Base-by-base conservation (phyloP, 169 alveolate species). In the Fabrea salina region DNA sequence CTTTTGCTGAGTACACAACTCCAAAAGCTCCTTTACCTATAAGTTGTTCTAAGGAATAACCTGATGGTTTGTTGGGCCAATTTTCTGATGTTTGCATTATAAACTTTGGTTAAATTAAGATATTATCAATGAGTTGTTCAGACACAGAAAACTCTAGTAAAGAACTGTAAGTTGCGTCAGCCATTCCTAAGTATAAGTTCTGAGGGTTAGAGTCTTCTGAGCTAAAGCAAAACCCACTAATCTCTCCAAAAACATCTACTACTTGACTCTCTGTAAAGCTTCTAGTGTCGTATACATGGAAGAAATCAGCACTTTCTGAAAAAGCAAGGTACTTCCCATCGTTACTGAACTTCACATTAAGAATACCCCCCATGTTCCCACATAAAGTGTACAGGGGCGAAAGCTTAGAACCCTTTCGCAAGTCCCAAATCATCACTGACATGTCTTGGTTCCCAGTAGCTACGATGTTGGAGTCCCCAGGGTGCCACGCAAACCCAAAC, bases 301-400 rank as follows among this genome's bases (percentile, higher is more conserved):
- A 16, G 33, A 40, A 67, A 43, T 67, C 78, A 41, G 78, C 78
- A 43, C 61, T 41, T 43, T 67, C 78, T 19, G 30, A 11, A 67
- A 67, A 67, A n/a, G 78, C 78, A 41, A 67, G 4, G 27, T n/a
- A 67, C 44, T 67, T 19, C n/a, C 78, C 78, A 4, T 67, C 44
- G n/a, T 67, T 43, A 16, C 50, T 19, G 39, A 19, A 67, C n/a
- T 67, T 43, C 25, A 37, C 33, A 41, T 43, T 13, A 13, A 67
- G 64, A 41, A 19, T 35, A n/a, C 37, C 0, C n/a, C 78, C 56
- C n/a, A 67, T 19, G 8, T 67, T 13, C 7, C 78, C 57, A 19
- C 30, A 40, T 1, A 67, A 27, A 7, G 30, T 32, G 44, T 37
- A 27, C 13, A 67, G 8, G 44, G 78, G 78, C 37, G 16, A 13